Evolutionary conservation across 2,329 filamentous ascomycete species (phyloP).

Genomic region (Pseudocercospora macadamiae): DNA sequence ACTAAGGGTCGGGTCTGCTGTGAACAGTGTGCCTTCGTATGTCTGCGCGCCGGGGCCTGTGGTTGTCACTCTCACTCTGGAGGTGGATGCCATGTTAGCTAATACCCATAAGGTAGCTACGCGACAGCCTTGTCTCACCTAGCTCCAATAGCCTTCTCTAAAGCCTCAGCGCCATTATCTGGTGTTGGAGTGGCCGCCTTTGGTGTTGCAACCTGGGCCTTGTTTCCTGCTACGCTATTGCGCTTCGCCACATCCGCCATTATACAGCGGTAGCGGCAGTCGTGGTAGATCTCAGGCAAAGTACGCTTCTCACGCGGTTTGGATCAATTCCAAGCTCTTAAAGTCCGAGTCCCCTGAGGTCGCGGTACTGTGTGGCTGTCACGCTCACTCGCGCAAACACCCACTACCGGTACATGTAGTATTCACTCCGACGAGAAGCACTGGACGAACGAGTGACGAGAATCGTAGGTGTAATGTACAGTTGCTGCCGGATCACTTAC

Average conservation of each 20-base stretch:
- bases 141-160: conserved; percentile 64
- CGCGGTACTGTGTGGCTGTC: not conserved
- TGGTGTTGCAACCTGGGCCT: conserved; percentile 54
- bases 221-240: conserved; percentile 51
- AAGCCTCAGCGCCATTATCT: conserved; percentile 53
- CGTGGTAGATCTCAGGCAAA: too few relatives aligned
- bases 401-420: not conserved
- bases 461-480: not conserved
- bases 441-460: conserved; percentile 1
- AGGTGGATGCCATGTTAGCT: not conserved
- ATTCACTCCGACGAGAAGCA: not conserved
- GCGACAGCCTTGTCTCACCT: conserved; percentile 51
- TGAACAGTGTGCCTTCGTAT: conserved; percentile 65
- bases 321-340: not conserved
- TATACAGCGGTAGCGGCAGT: not conserved
- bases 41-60: conserved; percentile 53
- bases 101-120: not conserved
- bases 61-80: conserved; percentile 55
- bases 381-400: not conserved
- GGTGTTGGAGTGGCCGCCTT: conserved; percentile 47
- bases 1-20: conserved; percentile 63
- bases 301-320: too few relatives aligned
- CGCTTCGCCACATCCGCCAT: conserved; percentile 63
- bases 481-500: not conserved
- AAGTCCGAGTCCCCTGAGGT: not conserved